These are phyloP conservation scores for Erysiphe pulchra DNA, from an alignment of 2,329 filamentous ascomycete genomes.

Conservation along the genomic window DNA sequence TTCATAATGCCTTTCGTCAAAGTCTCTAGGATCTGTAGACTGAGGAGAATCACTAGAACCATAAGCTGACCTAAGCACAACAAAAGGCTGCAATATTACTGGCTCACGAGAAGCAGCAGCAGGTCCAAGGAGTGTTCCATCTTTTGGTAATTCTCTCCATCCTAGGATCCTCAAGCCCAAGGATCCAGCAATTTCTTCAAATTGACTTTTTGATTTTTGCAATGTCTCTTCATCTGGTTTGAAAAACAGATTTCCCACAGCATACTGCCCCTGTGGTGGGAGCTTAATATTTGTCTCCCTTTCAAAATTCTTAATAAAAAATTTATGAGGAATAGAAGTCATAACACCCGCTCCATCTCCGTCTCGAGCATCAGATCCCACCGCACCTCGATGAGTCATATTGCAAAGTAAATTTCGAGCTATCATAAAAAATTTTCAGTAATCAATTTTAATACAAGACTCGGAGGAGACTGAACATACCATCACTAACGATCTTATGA, in stretches of 20 bases:
- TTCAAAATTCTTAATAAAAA: slow-evolving; percentile 97
- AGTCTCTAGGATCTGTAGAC: slow-evolving; percentile 50
- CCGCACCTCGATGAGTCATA: slow-evolving; percentile 98
- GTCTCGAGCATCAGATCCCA: slow-evolving; percentile 91
- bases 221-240: slow-evolving; percentile 82
- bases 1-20: slow-evolving; percentile 72
- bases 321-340: slow-evolving; percentile 95
- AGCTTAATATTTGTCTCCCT: slow-evolving; percentile 71
- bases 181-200: slow-evolving; percentile 79
- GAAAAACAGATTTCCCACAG: slow-evolving; percentile 94
- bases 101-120: slow-evolving; percentile 86
- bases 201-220: slow-evolving; percentile 71
- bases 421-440: slow-evolving; percentile 14
- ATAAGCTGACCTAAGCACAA: slow-evolving; percentile 68
- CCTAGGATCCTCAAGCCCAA: slow-evolving; percentile 76
- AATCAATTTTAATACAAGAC: too few species aligned
- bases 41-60: slow-evolving; percentile 58
- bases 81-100: slow-evolving; percentile 82
- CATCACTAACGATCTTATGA: slow-evolving; percentile 98
- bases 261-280: slow-evolving; percentile 77
- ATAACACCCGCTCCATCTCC: slow-evolving; percentile 97
- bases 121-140: slow-evolving; percentile 78
- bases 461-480: slow-evolving; percentile 19
- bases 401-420: slow-evolving; percentile 90
- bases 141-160: slow-evolving; percentile 86